Base-by-base conservation (phyloP, 306 rosid species). In the Alnus rubra region DNA sequence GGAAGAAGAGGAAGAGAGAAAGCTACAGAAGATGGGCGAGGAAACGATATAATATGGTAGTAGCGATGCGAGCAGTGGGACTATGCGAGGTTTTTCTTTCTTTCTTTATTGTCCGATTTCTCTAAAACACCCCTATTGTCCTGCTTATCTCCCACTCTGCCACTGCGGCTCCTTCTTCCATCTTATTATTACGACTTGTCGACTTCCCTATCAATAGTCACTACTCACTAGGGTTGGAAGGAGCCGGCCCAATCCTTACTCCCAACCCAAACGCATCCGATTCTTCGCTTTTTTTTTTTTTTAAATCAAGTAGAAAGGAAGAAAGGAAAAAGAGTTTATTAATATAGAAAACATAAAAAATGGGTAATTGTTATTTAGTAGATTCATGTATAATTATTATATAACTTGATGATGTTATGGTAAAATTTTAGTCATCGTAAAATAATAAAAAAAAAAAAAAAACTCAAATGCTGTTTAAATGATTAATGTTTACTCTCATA, bases 1-100 rank as follows among this genome's bases (percentile, higher is more conserved):
- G 9, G 62, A 7, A 9, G 59, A 15, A 7, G 58, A 5, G 7
- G 58, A 7, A 55, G 11, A 13, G 31, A 31, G 13, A 13, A 5
- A 68, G 28, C 72, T 18, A 19, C 48, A 11, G 48, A 19, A n/a
- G 51, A 42, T 42, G 52, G 31, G 72, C 15, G 14, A 39, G 11
- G 30, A 9, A 19, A 68, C 51, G 51, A 68, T 39, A 44, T 1
- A 44, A 59, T 59, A 59, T 59, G 9, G 65, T 19, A 68, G 51
- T 42, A 68, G 72, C 8, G 72, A 42, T 9, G 72, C 15, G 48
- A 68, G 52, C 39, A 49, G 72, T 68, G 72, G 52, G 72, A 39
- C 70, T 35, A 2, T 14, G 45, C 51, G 5, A 16, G 72, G 19
- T 42, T 9, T 68, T 42, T 16, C 15, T 42, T 68, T 42, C 8